Conservation (phyloP, 148 eudicot species). For the Arctostaphylos glauca region DNA sequence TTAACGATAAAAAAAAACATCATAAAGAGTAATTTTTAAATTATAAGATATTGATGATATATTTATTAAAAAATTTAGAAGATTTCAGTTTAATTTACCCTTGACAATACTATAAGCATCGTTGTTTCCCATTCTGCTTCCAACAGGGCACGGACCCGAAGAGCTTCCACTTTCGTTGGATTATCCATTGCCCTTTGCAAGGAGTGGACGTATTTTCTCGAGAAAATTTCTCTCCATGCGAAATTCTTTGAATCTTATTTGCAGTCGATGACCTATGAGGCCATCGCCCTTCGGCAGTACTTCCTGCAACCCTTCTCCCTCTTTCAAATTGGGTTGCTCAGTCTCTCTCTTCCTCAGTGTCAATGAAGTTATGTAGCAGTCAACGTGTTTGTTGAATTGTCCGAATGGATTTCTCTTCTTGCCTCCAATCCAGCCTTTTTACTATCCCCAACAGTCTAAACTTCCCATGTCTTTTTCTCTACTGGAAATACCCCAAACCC, state of each 20-base stretch:
- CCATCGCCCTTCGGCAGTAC: background rate
- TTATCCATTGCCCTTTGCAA: background rate
- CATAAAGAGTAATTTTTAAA: no score
- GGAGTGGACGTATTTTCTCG: background rate
- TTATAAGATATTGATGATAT: no score
- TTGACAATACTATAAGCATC: no score
- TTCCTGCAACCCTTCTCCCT: background rate
- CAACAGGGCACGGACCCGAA: no score
- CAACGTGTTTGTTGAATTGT: slow-evolving; percentile 50
- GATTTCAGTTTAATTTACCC: no score
- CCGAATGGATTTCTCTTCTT: slow-evolving; percentile 50
- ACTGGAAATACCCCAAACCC: slow-evolving; percentile 23
- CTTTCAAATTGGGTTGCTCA: background rate
- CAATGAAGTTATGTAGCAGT: slow-evolving; percentile 1
- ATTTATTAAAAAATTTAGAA: no score
- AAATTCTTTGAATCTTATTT: background rate
- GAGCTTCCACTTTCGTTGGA: background rate
- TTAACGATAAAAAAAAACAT: no score
- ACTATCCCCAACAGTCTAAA: slow-evolving; percentile 22
- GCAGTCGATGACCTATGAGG: background rate
- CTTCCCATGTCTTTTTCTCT: slow-evolving; percentile 23
- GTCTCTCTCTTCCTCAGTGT: background rate
- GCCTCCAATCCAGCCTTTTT: slow-evolving; percentile 34
- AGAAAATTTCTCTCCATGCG: background rate
- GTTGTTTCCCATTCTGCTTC: no score